These are phyloP conservation scores for Francoa sonchifolia DNA, from an alignment of 441 rosid species.

Conservation along the genomic window DNA sequence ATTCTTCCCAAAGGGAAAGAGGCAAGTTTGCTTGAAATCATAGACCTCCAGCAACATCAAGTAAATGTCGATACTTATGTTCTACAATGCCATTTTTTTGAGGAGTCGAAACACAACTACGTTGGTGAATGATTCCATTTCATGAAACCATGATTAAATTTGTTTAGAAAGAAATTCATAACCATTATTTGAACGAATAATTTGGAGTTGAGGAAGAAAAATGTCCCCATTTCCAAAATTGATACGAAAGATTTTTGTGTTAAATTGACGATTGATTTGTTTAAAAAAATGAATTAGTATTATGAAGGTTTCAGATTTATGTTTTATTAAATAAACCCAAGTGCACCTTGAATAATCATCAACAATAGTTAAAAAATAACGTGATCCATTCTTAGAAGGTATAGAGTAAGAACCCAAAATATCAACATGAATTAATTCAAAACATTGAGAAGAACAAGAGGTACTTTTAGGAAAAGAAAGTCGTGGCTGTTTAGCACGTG, in stretches of 20 bases:
- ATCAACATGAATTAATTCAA: conserved; percentile 2
- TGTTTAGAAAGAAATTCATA: conserved; percentile 2
- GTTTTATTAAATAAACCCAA: not conserved
- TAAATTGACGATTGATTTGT: not conserved
- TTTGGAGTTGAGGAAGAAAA: not conserved
- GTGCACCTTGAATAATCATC: conserved; percentile 7
- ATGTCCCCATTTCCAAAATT: too few species aligned
- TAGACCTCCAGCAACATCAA: not conserved
- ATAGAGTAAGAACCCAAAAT: conserved; percentile 2
- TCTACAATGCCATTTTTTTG: conserved; percentile 4
- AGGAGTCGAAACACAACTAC: not conserved
- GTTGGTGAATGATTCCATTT: conserved; percentile 2
- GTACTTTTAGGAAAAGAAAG: not conserved
- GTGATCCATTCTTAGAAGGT: not conserved
- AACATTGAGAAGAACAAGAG: not conserved
- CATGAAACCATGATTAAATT: not conserved
- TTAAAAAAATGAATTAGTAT: not conserved
- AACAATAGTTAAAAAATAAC: not conserved
- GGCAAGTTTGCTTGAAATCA: not conserved
- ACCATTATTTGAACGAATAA: not conserved
- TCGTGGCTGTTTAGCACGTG: not conserved
- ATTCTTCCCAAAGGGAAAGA: not conserved
- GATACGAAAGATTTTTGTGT: not conserved
- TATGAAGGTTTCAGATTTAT: not conserved
- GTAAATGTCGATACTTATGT: not conserved